Base-by-base conservation (phyloP, 768 basidiomycete genomes). In the Hygrophoropsis aurantiaca region DNA sequence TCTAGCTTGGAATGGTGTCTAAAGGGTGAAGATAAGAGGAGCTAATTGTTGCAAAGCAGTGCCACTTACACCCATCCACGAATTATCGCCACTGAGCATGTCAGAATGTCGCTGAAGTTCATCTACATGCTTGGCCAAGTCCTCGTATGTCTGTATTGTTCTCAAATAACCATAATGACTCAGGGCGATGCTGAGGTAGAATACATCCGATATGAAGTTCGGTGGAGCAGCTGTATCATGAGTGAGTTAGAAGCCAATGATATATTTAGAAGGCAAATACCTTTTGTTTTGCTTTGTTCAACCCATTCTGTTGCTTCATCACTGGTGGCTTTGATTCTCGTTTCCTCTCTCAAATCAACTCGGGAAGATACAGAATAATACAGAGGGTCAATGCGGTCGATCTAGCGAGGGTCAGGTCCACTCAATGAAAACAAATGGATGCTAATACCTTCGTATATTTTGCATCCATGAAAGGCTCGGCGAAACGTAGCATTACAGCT, bases 171-270 rank as follows among this genome's bases (percentile, higher is more conserved):
- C 95, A 47, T 92, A 86, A 67, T 99, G 95, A 46, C 88, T 85
- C 74, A 87, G 87, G 0, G 92, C 86, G 40, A 90, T 78, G 7
- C 86, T 77, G 36, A 97, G 76, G 71, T 90, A 97, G 73, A 97
- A 98, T 16, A 97, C 82, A 36, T 97, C 86, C 5, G 95, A 92
- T 52, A 97, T 92, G 67, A 99, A 99, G 62, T 97, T 97, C 2
- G 89, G 84, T 5, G 84, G 62, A 3, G 80, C 62, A n/a, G 77
- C 83, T 82, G 57, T 37, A 35, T 38, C 16, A n/a, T 40, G 5
- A 30, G 54, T 26, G 44, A 40, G 24, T 9, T 11, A 27, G 32
- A 11, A n/a, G n/a, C n/a, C 8, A 40, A 26, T 10, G 21, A 11
- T 34, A 3, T 20, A 40, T 5, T 23, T 23, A 5, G 8, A 27